phyloP scores from a whole-genome alignment of 305 asterid genomes.

The Coffea humblotiana region DNA sequence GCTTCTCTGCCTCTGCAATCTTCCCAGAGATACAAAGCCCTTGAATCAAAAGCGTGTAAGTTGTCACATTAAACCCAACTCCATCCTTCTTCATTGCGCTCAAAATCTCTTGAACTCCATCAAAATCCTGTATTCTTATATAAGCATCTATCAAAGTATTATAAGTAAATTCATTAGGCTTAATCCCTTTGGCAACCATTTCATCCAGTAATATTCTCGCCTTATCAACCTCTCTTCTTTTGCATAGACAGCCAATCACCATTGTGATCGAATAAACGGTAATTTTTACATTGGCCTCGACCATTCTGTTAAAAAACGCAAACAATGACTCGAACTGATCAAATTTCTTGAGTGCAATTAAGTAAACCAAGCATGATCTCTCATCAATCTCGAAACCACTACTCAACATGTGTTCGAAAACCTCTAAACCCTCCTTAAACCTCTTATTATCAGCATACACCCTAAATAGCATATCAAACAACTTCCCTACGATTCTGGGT shows the following conservation, averaged over 20 bases:
- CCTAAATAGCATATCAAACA: slow-evolving; percentile 75
- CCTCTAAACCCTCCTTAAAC: slow-evolving; percentile 57
- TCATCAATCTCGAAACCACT: slow-evolving; percentile 57
- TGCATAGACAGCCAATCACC: slow-evolving; percentile 60
- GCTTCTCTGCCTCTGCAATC: slow-evolving; percentile 49
- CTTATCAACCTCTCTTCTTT: slow-evolving; percentile 41
- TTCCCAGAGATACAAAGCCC: slow-evolving; percentile 33
- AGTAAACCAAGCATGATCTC: slow-evolving; percentile 71
- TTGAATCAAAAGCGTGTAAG: slow-evolving; percentile 58
- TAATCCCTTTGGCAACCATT: slow-evolving; percentile 47
- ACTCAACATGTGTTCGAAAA: slow-evolving; percentile 60
- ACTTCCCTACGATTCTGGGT: slow-evolving; percentile 32
- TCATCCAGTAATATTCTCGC: slow-evolving; percentile 54
- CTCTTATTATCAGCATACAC: slow-evolving; percentile 57
- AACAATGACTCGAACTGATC: slow-evolving; percentile 39
- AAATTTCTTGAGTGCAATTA: slow-evolving; percentile 52
- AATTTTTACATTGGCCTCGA: slow-evolving; percentile 52
- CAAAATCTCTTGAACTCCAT: slow-evolving; percentile 44
- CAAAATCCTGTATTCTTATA: slow-evolving; percentile 42
- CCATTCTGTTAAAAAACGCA: slow-evolving; percentile 57
- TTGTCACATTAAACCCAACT: slow-evolving; percentile 54
- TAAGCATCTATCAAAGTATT: slow-evolving; percentile 64
- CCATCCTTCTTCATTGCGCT: slow-evolving; percentile 57
- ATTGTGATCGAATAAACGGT: slow-evolving; percentile 70
- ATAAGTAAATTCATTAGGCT: slow-evolving; percentile 59